phyloP scores from a whole-genome alignment of 31 red algal species.

The Bonnemaisonia californica region DNA sequence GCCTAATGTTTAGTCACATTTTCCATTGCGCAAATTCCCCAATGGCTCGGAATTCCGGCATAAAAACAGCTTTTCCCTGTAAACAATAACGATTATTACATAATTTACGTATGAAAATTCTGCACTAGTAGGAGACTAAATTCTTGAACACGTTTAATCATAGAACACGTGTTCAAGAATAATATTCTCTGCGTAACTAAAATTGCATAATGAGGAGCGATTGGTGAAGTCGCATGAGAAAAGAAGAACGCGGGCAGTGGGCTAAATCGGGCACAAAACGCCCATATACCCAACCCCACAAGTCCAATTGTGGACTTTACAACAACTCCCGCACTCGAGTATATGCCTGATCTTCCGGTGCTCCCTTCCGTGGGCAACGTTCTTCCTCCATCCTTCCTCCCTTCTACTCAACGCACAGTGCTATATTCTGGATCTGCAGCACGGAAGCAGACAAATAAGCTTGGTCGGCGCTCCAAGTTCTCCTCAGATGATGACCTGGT shows the following conservation, averaged over 20 bases:
- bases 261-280: too few species aligned
- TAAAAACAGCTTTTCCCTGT: too few species aligned
- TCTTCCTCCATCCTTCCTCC: too few species aligned
- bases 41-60: too few species aligned
- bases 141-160: neutral
- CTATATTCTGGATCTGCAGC: too few species aligned
- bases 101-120: neutral
- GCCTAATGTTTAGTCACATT: too few species aligned
- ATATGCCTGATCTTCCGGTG: neutral
- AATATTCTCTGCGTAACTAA: neutral
- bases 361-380: neutral
- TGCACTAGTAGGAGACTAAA: neutral
- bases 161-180: slow-evolving; percentile 3
- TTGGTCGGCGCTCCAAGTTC: neutral
- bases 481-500: neutral
- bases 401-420: too few species aligned
- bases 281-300: too few species aligned
- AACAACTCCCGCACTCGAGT: neutral
- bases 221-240: slow-evolving; percentile 12
- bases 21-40: too few species aligned
- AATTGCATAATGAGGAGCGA: neutral
- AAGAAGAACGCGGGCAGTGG: neutral
- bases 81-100: neutral
- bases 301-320: too few species aligned
- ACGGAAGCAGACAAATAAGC: too few species aligned